These are phyloP conservation scores for Carallia brachiata DNA, from an alignment of 345 rosid genomes.

Conservation along the genomic window DNA sequence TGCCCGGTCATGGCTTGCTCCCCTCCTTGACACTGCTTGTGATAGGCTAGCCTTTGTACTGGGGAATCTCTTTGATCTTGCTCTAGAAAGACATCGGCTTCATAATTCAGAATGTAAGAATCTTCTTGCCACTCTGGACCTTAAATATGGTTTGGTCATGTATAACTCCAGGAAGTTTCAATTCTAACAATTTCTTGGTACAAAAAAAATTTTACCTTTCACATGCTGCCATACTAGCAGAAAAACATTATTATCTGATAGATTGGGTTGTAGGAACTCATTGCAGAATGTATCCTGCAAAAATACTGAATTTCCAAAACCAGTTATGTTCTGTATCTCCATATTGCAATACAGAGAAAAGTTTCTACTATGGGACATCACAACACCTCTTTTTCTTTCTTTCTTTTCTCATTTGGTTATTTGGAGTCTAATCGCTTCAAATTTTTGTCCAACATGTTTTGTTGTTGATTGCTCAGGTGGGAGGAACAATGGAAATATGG, in stretches of 20 bases:
- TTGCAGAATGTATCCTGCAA: no score
- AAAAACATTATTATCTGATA: no score
- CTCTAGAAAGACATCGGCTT: conserved; percentile 68
- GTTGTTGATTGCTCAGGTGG: conserved; percentile 49
- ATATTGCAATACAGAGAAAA: no score
- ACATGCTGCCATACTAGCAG: no score
- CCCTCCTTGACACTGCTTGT: conserved; percentile 93
- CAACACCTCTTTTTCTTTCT: neutral
- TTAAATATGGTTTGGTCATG: no score
- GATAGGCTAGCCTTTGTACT: conserved; percentile 89
- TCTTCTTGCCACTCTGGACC: neutral
- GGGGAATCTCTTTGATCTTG: conserved; percentile 82
- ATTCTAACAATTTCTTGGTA: neutral
- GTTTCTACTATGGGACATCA: neutral
- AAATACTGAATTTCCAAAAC: no score
- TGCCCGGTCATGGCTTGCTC: conserved; percentile 96
- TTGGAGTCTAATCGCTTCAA: neutral
- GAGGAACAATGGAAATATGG: conserved; percentile 64
- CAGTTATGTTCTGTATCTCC: no score
- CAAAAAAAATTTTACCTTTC: no score
- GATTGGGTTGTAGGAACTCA: no score
- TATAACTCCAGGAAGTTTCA: neutral
- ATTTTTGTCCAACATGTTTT: no score
- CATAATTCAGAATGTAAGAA: conserved; percentile 72
- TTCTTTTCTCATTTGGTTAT: neutral